Percentiles rank a stretch among this genome's conserved stretches.
Conservation (phyloP, 2,329 filamentous ascomycete genomes). For the Tolypocladium endophyticum region DNA sequence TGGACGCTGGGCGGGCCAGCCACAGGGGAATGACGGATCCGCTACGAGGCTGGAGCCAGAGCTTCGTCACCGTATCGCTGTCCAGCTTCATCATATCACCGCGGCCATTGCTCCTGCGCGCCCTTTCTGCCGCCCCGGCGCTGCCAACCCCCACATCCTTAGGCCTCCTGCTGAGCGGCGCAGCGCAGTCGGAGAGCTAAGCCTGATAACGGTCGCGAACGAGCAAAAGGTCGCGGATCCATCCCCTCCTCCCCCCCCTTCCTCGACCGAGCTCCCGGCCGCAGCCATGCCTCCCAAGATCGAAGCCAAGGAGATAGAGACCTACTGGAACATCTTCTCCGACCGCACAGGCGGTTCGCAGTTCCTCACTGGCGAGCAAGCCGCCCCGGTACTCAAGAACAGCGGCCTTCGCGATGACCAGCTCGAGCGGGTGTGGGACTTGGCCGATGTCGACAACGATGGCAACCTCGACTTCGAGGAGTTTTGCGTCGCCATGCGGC, state of each 20-base stretch:
- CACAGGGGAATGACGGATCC: not conserved
- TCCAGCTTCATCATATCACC: not conserved
- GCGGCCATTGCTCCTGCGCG: not conserved
- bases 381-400: constrained; percentile 53
- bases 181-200: not conserved
- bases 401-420: constrained; percentile 58
- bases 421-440: constrained; percentile 94
- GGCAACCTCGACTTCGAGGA: constrained; percentile 98
- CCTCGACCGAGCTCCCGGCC: constrained; percentile 5
- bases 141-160: not conserved
- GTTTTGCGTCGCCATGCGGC: constrained; percentile 96
- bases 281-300: constrained; percentile 48
- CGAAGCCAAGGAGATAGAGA: constrained; percentile 52
- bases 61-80: constrained; percentile 16
- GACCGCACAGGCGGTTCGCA: constrained; percentile 48
- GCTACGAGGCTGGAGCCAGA: constrained; percentile 12
- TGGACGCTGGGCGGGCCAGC: not conserved
- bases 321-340: constrained; percentile 56
- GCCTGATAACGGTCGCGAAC: not conserved
- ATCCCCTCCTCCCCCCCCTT: constrained; percentile 1
- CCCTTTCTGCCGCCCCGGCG: not conserved
- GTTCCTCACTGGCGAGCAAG: constrained; percentile 50
- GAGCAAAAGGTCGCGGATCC: not conserved
- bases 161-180: not conserved
- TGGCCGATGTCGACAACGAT: constrained; percentile 94